phyloP scores from a whole-genome alignment of 306 rosid genomes.

The Trifolium repens region DNA sequence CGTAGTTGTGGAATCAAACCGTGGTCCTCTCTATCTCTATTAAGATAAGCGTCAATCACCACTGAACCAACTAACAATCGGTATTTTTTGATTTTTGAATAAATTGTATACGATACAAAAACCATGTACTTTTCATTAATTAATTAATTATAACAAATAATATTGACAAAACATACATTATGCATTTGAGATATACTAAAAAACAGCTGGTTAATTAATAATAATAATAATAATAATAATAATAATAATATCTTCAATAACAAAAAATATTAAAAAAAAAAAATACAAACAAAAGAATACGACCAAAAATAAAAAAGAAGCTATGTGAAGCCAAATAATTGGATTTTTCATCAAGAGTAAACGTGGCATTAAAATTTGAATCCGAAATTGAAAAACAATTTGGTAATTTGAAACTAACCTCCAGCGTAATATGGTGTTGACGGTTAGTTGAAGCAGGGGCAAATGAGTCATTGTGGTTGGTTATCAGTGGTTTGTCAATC shows the following conservation, averaged over 20 bases:
- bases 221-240: too few species aligned
- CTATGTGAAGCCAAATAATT: not conserved
- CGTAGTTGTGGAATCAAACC: too few species aligned
- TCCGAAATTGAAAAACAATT: not conserved
- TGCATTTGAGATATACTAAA: too few species aligned
- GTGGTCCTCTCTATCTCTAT: too few species aligned
- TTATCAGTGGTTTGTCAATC: conserved; percentile 28
- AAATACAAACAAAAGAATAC: not conserved
- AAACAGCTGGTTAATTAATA: too few species aligned
- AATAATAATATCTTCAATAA: not conserved
- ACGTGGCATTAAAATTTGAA: not conserved
- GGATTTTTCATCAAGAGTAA: not conserved
- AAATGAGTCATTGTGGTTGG: conserved; percentile 28
- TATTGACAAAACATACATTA: too few species aligned
- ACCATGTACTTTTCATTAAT: not conserved
- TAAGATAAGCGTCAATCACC: too few species aligned
- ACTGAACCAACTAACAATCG: too few species aligned
- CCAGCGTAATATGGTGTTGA: conserved; percentile 53
- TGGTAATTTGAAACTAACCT: conserved; percentile 11
- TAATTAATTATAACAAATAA: too few species aligned
- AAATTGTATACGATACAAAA: not conserved
- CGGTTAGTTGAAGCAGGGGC: conserved; percentile 37
- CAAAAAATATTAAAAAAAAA: not conserved
- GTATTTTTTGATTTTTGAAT: too few species aligned
- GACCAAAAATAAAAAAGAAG: not conserved